Evolutionary conservation across 2,329 filamentous ascomycete species (phyloP).

Genomic region (Diaporthe ampelina): DNA sequence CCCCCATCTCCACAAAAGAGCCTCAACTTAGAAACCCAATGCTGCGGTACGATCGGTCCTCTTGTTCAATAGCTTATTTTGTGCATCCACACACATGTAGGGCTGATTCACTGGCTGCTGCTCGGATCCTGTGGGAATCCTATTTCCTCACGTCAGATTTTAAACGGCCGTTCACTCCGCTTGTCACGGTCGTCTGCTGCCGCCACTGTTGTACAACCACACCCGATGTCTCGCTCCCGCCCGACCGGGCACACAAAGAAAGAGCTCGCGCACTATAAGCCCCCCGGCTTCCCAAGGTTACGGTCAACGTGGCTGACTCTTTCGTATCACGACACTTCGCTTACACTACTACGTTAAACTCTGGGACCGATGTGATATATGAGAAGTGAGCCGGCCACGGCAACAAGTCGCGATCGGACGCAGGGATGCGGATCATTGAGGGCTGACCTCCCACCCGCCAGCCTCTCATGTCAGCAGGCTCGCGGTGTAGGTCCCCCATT

Average conservation of each 20-base stretch:
- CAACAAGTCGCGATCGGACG: slow-evolving; percentile 25
- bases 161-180: slow-evolving; percentile 30
- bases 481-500: neutral
- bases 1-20: slow-evolving; percentile 19
- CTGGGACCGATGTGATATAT: slow-evolving; percentile 24
- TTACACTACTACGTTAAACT: neutral
- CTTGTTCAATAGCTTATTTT: slow-evolving; percentile 21
- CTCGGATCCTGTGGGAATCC: slow-evolving; percentile 21
- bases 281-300: neutral
- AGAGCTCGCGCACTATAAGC: slow-evolving; percentile 1
- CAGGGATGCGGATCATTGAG: slow-evolving; percentile 10
- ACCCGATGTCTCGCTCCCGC: neutral
- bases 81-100: slow-evolving; percentile 24
- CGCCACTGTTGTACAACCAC: slow-evolving; percentile 7
- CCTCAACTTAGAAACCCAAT: slow-evolving; percentile 26
- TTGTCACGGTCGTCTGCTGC: slow-evolving; percentile 6
- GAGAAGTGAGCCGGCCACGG: slow-evolving; percentile 23
- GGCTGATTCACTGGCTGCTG: slow-evolving; percentile 9
- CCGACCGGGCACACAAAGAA: neutral
- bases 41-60: slow-evolving; percentile 20
- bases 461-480: slow-evolving; percentile 12
- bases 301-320: slow-evolving; percentile 6
- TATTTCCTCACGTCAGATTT: slow-evolving; percentile 31
- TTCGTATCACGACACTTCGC: neutral
- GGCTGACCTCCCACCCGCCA: slow-evolving; percentile 9